Conservation (phyloP, 1,284 basidiomycete species). For the Ganoderma sp. region DNA sequence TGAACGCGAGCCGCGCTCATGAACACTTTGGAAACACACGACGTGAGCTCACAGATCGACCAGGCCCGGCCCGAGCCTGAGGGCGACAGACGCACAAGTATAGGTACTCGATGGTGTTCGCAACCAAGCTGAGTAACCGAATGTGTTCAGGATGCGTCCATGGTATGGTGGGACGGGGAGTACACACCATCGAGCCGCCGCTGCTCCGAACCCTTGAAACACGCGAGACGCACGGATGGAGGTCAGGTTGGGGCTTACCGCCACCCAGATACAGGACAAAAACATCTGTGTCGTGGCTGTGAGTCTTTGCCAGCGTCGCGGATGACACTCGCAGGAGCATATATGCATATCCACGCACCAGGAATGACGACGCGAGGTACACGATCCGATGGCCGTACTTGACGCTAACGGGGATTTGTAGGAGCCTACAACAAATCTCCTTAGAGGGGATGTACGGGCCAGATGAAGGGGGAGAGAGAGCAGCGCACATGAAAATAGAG, state of each 20-base stretch:
- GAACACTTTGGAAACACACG: constrained; percentile 38
- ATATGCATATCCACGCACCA: constrained; percentile 37
- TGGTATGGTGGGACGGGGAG: too few relatives aligned
- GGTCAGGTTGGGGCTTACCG: constrained; percentile 46
- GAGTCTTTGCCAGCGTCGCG: too few relatives aligned
- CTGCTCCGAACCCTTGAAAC: constrained; percentile 54
- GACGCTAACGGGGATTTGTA: constrained; percentile 48
- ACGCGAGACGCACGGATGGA: constrained; percentile 50
- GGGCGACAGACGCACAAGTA: constrained; percentile 41
- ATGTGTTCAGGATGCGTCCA: too few relatives aligned
- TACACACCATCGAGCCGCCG: constrained; percentile 24
- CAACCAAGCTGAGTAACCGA: constrained; percentile 39
- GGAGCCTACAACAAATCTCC: constrained; percentile 39
- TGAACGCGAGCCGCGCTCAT: too few relatives aligned
- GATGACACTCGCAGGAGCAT: background rate
- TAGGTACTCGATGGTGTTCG: constrained; percentile 51
- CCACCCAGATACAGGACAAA: constrained; percentile 52
- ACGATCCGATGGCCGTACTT: constrained; percentile 54
- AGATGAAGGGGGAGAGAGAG: too few relatives aligned
- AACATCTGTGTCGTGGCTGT: constrained; percentile 44
- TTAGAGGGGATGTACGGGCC: too few relatives aligned
- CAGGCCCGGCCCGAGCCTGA: constrained; percentile 33
- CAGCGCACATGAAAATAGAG: constrained; percentile 47
- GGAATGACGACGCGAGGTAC: constrained; percentile 46
- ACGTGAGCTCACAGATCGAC: constrained; percentile 48